These are phyloP conservation scores for Reutealis trisperma DNA, from an alignment of 345 rosid genomes.

Conservation along the genomic window DNA sequence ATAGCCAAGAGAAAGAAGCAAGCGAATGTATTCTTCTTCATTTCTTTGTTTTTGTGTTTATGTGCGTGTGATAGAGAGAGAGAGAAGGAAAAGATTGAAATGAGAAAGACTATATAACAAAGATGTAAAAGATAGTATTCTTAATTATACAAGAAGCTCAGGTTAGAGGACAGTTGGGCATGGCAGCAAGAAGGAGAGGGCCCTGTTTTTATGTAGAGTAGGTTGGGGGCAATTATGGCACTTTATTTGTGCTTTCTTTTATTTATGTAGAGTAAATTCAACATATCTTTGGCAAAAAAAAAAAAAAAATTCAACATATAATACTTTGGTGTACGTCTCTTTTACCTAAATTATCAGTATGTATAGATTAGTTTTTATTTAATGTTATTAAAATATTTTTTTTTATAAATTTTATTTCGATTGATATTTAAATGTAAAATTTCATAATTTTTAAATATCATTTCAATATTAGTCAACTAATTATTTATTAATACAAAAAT, in stretches of 20 bases:
- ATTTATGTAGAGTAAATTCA: no score
- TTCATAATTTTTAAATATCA: no score
- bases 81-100: not conserved
- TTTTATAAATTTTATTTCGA: no score
- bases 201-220: slow-evolving; percentile 20
- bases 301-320: no score
- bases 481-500: no score
- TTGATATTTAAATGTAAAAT: no score
- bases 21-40: slow-evolving; percentile 29
- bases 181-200: not conserved
- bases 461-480: no score
- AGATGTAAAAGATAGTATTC: not conserved
- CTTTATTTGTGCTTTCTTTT: not conserved
- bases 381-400: no score
- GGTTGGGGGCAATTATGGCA: slow-evolving; percentile 41
- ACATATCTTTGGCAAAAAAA: no score
- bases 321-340: not conserved
- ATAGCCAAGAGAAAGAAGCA: slow-evolving; percentile 30
- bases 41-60: slow-evolving; percentile 20
- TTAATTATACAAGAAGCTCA: slow-evolving; percentile 13
- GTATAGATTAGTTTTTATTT: no score
- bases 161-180: slow-evolving; percentile 47
- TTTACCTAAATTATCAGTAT: not conserved
- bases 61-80: not conserved
- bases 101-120: slow-evolving; percentile 1